A percentile compares a stretch with the other conserved stretches of the same genome.
phyloP scores from a whole-genome alignment of 768 basidiomycete species.

The Trametes coccinea region DNA sequence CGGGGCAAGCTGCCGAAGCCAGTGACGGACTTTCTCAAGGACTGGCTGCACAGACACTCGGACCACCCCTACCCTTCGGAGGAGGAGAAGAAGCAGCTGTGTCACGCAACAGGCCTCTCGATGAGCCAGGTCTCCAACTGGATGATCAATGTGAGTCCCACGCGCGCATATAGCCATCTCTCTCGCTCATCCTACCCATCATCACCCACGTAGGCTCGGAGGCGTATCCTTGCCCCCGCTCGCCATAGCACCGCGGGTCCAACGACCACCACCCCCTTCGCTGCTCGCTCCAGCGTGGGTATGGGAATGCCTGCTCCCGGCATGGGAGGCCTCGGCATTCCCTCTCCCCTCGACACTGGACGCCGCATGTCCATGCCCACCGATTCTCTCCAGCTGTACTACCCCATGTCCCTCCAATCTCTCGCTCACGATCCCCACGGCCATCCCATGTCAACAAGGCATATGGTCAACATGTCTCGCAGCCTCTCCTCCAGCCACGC shows the following conservation, averaged over 20 bases:
- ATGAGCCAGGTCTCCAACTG: constrained; percentile 92
- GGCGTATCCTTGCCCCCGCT: constrained; percentile 81
- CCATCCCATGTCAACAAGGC: constrained; percentile 26
- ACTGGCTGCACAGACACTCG: constrained; percentile 85
- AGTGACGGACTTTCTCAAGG: constrained; percentile 86
- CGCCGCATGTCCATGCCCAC: constrained; percentile 70
- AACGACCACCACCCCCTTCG: constrained; percentile 76
- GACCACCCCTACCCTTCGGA: constrained; percentile 90
- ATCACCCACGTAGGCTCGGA: constrained; percentile 56
- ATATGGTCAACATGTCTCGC: constrained; percentile 33
- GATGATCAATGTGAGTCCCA: constrained; percentile 79
- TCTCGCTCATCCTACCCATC: constrained; percentile 4
- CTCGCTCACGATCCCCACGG: constrained; percentile 24
- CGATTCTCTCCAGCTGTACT: constrained; percentile 73
- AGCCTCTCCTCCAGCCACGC: constrained; percentile 29
- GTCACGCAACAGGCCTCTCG: constrained; percentile 80
- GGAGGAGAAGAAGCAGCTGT: constrained; percentile 88
- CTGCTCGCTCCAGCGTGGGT: constrained; percentile 39
- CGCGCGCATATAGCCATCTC: not conserved
- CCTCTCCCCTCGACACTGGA: constrained; percentile 36
- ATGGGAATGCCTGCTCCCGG: constrained; percentile 18
- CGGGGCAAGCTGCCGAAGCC: constrained; percentile 89
- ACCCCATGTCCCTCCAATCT: constrained; percentile 76
- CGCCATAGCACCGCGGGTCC: constrained; percentile 75
- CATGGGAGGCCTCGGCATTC: constrained; percentile 35